Evolutionary conservation across 148 eudicot species (phyloP).

Genomic region (Dysphania ambrosioides): DNA sequence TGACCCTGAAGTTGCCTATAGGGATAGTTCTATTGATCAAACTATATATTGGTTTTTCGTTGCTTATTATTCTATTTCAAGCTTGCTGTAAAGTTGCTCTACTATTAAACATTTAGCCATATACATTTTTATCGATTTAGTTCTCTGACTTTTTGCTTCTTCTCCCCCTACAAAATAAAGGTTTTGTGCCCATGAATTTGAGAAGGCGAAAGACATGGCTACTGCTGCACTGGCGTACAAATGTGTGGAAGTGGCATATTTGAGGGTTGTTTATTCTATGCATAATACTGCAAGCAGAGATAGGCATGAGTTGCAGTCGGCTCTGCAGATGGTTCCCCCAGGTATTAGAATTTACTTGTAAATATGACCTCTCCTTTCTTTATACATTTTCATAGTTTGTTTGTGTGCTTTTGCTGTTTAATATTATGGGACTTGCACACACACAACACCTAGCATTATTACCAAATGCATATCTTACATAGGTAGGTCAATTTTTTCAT

Average conservation of each 20-base stretch:
- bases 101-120: background rate
- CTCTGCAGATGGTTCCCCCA: slow-evolving; percentile 66
- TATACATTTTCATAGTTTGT: too few relatives aligned
- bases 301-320: slow-evolving; percentile 65
- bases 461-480: background rate
- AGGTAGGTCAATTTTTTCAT: background rate
- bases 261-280: slow-evolving; percentile 77
- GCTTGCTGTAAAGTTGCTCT: background rate
- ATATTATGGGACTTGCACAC: background rate
- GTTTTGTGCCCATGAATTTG: slow-evolving; percentile 91
- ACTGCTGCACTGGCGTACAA: slow-evolving; percentile 97
- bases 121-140: background rate
- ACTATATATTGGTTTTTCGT: background rate
- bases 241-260: slow-evolving; percentile 80
- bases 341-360: slow-evolving; percentile 40
- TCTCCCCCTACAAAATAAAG: slow-evolving; percentile 22
- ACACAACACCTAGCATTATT: too few relatives aligned
- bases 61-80: background rate
- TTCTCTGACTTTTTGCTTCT: slow-evolving; percentile 6
- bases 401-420: background rate
- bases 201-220: slow-evolving; percentile 82
- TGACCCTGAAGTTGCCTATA: too few relatives aligned
- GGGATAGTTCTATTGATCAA: background rate
- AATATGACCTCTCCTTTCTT: background rate
- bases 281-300: slow-evolving; percentile 64